Evolutionary conservation across 257 asterid genomes (phyloP).

Genomic region (Parsonsia alboflavescens): DNA sequence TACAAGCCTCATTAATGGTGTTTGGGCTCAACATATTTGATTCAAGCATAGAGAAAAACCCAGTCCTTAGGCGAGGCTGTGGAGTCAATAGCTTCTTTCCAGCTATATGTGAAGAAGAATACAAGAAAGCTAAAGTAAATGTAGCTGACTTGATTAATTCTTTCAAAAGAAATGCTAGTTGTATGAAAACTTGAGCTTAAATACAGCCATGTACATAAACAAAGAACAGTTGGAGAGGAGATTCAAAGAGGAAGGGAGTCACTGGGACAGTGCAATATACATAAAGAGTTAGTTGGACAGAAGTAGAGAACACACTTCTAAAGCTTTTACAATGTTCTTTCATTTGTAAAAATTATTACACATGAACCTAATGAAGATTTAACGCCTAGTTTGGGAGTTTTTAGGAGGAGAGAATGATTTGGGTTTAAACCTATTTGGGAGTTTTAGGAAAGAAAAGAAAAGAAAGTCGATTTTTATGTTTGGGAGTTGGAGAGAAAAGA

Average conservation of each 20-base stretch:
- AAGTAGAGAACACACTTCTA: background rate
- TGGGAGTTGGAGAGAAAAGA: too few species aligned
- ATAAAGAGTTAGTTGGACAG: background rate
- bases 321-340: background rate
- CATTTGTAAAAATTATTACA: background rate
- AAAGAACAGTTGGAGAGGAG: background rate
- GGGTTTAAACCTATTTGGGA: too few species aligned
- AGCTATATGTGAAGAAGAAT: conserved; percentile 37
- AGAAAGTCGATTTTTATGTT: too few species aligned
- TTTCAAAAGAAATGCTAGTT: background rate
- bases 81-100: conserved; percentile 84
- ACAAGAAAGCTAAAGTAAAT: background rate
- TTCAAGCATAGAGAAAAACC: conserved; percentile 80
- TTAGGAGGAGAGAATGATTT: too few species aligned
- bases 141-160: background rate
- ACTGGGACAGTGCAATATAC: background rate
- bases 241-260: background rate
- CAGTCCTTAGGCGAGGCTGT: conserved; percentile 93
- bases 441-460: too few species aligned
- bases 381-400: too few species aligned
- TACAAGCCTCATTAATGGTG: conserved; percentile 83
- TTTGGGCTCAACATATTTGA: conserved; percentile 41
- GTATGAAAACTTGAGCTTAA: background rate
- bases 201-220: background rate
- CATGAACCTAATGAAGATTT: background rate